These are phyloP conservation scores for Fusarium sp. DNA, from an alignment of 2,329 filamentous ascomycete species.

Conservation along the genomic window DNA sequence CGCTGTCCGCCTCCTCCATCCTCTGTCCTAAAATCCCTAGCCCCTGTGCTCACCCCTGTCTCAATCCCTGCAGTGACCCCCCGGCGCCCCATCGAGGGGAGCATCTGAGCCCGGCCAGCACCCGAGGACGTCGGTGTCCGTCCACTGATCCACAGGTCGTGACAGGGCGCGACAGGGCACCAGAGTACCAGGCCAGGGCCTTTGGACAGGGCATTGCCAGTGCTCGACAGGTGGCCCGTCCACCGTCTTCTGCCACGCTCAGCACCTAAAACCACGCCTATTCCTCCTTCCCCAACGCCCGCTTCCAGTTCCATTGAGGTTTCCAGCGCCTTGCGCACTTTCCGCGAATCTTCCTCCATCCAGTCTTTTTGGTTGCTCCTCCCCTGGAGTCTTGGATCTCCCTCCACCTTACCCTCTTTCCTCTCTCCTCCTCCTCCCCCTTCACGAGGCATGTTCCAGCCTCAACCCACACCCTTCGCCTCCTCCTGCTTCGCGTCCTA, in stretches of 20 bases:
- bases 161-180: conserved; percentile 36
- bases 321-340: conserved; percentile 24
- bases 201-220: conserved; percentile 14
- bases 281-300: conserved; percentile 16
- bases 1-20: conserved; percentile 18
- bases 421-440: conserved; percentile 22
- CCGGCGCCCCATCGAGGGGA: conserved; percentile 11
- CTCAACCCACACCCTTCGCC: conserved; percentile 62
- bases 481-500: conserved; percentile 56
- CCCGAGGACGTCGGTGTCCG: conserved; percentile 33
- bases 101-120: conserved; percentile 25
- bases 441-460: conserved; percentile 64
- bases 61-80: conserved; percentile 34
- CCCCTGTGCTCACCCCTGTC: conserved; percentile 19
- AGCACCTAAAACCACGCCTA: conserved; percentile 32
- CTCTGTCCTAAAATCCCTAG: conserved; percentile 32
- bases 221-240: conserved; percentile 32
- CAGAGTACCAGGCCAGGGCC: conserved; percentile 17
- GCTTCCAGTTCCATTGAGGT: conserved; percentile 12
- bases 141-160: conserved; percentile 35
- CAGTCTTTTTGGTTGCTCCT: background rate
- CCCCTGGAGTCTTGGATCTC: background rate
- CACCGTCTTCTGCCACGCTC: conserved; percentile 8
- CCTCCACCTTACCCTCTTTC: conserved; percentile 8
- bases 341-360: conserved; percentile 16